phyloP scores from a whole-genome alignment of 2,329 filamentous ascomycete species.

The Beauveria sp. region DNA sequence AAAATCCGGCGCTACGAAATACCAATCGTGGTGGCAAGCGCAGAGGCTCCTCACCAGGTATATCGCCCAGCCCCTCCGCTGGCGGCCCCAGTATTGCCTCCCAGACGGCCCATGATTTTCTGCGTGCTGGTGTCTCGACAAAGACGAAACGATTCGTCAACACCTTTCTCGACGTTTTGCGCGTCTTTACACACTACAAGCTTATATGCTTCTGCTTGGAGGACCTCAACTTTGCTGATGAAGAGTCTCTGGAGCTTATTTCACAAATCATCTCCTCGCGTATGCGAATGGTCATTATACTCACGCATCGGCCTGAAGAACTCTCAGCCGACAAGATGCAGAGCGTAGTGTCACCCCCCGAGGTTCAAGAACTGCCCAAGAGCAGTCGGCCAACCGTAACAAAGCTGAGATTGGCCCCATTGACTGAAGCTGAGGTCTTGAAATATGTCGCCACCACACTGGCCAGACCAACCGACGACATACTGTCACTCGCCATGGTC shows the following conservation, averaged over 20 bases:
- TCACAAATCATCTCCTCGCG: constrained; percentile 70
- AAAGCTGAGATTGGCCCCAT: constrained; percentile 61
- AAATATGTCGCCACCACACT: constrained; percentile 78
- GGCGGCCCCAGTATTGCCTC: constrained; percentile 33
- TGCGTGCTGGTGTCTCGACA: constrained; percentile 49
- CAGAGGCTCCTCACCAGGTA: constrained; percentile 43
- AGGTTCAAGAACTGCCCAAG: constrained; percentile 38
- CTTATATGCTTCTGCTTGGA: constrained; percentile 85
- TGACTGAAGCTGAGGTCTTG: constrained; percentile 72
- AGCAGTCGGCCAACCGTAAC: constrained; percentile 52
- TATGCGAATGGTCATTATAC: constrained; percentile 72
- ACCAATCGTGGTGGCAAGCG: constrained; percentile 30
- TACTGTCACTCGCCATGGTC: constrained; percentile 71
- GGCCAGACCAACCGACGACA: constrained; percentile 62
- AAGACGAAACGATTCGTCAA: constrained; percentile 73
- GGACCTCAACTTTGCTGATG: constrained; percentile 84
- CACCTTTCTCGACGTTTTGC: constrained; percentile 77
- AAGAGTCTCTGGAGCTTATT: constrained; percentile 78
- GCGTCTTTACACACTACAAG: constrained; percentile 73
- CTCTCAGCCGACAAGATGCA: constrained; percentile 48
- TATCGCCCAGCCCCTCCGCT: constrained; percentile 29
- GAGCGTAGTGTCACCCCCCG: constrained; percentile 47
- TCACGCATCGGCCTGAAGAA: constrained; percentile 68
- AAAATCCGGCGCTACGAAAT: constrained; percentile 24
- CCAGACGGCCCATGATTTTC: constrained; percentile 51